phyloP scores from a whole-genome alignment of 148 eudicot species.

The Diospyros lotus region DNA sequence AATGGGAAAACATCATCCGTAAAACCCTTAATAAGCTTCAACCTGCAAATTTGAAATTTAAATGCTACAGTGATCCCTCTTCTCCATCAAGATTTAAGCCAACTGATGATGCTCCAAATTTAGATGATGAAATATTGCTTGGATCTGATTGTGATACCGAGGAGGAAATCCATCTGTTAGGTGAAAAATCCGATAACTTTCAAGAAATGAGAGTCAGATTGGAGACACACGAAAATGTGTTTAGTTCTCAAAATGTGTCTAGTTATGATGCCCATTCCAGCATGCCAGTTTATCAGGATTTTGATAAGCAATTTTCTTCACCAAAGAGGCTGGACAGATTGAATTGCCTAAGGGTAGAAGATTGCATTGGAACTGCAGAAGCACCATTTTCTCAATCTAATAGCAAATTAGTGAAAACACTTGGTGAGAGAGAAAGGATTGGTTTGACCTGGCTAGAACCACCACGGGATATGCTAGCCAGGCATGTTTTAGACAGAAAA shows the following conservation, averaged over 20 bases:
- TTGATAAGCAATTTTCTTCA: conserved; percentile 43
- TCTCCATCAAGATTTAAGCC: conserved; percentile 88
- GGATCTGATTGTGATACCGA: conserved; percentile 66
- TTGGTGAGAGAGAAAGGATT: conserved; percentile 71
- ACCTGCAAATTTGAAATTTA: conserved; percentile 44
- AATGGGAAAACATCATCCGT: conserved; percentile 84
- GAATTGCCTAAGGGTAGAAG: conserved; percentile 42
- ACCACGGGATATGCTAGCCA: conserved; percentile 59
- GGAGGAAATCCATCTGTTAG: conserved; percentile 64
- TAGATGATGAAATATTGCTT: conserved; percentile 64
- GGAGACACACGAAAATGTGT: conserved; percentile 14
- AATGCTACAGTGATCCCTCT: conserved; percentile 83
- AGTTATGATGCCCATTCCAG: conserved; percentile 18
- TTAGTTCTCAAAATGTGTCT: conserved; percentile 19
- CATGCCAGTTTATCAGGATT: conserved; percentile 23
- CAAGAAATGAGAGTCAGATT: conserved; percentile 34
- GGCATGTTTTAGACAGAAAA: conserved; percentile 58
- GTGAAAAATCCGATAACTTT: conserved; percentile 46
- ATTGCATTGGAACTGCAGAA: conserved; percentile 23
- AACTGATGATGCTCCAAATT: conserved; percentile 62
- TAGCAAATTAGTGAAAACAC: conserved; percentile 38
- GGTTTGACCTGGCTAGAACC: conserved; percentile 90
- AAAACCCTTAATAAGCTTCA: conserved; percentile 54
- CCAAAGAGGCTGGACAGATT: conserved; percentile 45
- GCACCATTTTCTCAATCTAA: conserved; percentile 9